Base-by-base conservation (phyloP, 805 yeast species). In the Hyphopichia homilentoma region DNA sequence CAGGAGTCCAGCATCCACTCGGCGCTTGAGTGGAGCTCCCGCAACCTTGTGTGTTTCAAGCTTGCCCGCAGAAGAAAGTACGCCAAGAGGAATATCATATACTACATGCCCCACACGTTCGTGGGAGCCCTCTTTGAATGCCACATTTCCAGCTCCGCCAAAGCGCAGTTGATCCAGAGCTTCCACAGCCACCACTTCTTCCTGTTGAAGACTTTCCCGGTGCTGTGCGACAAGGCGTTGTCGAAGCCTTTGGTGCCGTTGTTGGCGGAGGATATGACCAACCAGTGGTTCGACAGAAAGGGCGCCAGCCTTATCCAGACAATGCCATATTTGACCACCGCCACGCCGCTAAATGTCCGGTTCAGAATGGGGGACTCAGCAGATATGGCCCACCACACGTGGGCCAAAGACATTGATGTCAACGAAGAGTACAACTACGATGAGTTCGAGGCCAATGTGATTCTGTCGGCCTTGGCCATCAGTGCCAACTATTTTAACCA, bases 71-170 rank as follows among this genome's bases (percentile, higher is more conserved):
- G 79, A 25, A 68, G 70, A 40, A 68, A 71, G 41, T 79, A 73
- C 44, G 73, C 75, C 0, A 50, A 49, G 8, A 58, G 77, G 30
- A 53, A 65, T 18, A 31, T 68, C 7, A 64, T 72, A 1, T 47
- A 77, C 5, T 78, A 65, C 45, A 57, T 74, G 11, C 85, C 87
- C 0, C 59, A 67, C 13, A 68, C 77, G 0, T 73, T 75, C 57
- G 73, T 83, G 2, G 90, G 89, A 5, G 87, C 79, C 0, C 43
- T 82, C 2, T 83, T 69, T 50, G 66, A 67, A 34, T 77, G 84
- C 44, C 55, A 66, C 8, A 36, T 70, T 1, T 45, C 66, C 2
- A 36, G 46, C 13, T 54, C 47, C 1, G 42, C 41, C 4, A 65
- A 60, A 34, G 27, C 21, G 14, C 27, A 38, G 30, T 18, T 54